Evolutionary conservation across 75 land plant genomes (phyloP).

Genomic region (Selaginella moellendorffii): DNA sequence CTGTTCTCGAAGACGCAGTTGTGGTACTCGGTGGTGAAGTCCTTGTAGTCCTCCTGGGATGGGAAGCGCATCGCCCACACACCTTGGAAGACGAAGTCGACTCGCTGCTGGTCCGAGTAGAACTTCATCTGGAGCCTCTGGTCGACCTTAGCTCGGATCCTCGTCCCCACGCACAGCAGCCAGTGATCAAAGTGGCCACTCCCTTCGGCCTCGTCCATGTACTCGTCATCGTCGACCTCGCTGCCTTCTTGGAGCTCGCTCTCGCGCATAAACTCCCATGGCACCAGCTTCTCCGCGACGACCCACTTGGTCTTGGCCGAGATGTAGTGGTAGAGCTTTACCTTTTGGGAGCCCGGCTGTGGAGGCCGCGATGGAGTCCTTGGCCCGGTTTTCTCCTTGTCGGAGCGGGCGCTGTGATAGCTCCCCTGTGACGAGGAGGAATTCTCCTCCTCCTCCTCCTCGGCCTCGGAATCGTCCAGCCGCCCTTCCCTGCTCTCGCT

Average conservation of each 20-base stretch:
- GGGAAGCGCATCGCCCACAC: neutral
- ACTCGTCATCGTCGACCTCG: constrained; percentile 18
- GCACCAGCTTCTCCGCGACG: constrained; percentile 40
- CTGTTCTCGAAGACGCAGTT: constrained; percentile 6
- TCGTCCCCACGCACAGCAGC: neutral
- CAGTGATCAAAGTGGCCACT: too few species aligned
- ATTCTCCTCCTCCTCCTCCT: constrained; percentile 33
- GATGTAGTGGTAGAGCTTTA: constrained; percentile 58
- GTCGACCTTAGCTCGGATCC: neutral
- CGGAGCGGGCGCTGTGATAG: too few species aligned
- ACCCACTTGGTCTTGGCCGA: constrained; percentile 71
- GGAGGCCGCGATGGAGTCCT: neutral
- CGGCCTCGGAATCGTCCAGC: constrained; percentile 43
- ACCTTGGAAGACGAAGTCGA: neutral
- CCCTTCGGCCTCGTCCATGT: constrained; percentile 11
- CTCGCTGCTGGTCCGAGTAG: neutral
- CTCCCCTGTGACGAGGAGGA: too few species aligned
- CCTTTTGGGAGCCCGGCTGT: constrained; percentile 12
- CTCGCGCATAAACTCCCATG: constrained; percentile 37
- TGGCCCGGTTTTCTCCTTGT: too few species aligned
- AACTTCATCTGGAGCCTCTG: neutral
- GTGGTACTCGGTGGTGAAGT: neutral
- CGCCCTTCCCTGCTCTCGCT: constrained; percentile 58
- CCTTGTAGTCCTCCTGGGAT: neutral
- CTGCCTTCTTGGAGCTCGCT: constrained; percentile 17